Evolutionary conservation across 163 green algal genomes (phyloP).

Genomic region (Coccomyxa subellipsoidea): DNA sequence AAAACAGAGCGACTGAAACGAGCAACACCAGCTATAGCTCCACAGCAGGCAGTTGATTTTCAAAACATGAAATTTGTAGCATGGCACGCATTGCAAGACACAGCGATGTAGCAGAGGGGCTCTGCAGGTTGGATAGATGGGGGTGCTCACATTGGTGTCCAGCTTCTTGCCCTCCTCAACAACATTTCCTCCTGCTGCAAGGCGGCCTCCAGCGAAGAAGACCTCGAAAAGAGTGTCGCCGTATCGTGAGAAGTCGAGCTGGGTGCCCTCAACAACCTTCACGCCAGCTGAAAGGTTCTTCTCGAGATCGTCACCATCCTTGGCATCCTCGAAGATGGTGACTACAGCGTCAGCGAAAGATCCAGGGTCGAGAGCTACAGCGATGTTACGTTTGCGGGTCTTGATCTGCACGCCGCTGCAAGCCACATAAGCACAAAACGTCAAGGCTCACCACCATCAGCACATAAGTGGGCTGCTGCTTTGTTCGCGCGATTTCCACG

Average conservation of each 20-base stretch:
- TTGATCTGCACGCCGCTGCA: conserved; percentile 94
- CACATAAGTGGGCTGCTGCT: neutral
- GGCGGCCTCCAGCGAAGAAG: conserved; percentile 78
- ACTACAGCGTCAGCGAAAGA: conserved; percentile 95
- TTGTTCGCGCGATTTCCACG: neutral
- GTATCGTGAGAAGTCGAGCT: conserved; percentile 96
- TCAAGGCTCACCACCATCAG: neutral
- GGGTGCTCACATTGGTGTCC: conserved; percentile 23
- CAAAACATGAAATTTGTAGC: too few relatives aligned
- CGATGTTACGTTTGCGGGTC: conserved; percentile 97
- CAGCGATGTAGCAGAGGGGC: too few relatives aligned
- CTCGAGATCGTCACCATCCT: conserved; percentile 57
- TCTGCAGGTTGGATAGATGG: neutral
- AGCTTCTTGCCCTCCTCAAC: conserved; percentile 66
- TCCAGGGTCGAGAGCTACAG: conserved; percentile 88
- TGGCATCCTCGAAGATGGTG: conserved; percentile 74
- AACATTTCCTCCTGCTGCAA: conserved; percentile 71
- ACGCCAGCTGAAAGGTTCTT: conserved; percentile 68
- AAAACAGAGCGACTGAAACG: too few relatives aligned
- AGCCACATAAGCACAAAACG: neutral
- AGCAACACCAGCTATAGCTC: too few relatives aligned
- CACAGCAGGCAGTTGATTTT: too few relatives aligned
- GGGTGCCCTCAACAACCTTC: conserved; percentile 70
- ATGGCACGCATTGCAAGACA: too few relatives aligned
- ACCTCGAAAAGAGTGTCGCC: conserved; percentile 98